Evolutionary conservation across 257 asterid species (phyloP).

Genomic region (Solanum paucissectum): DNA sequence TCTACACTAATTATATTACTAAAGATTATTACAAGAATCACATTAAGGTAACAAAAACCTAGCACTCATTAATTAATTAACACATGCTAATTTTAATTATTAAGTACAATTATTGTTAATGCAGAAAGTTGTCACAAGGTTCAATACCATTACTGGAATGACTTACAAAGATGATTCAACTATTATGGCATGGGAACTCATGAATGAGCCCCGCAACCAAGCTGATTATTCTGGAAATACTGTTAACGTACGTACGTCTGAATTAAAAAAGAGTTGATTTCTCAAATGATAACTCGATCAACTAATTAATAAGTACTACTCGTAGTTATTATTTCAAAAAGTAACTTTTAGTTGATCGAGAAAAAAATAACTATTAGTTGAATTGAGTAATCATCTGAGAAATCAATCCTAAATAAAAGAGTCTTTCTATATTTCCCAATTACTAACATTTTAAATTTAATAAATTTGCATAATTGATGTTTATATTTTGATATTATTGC

Average conservation of each 20-base stretch:
- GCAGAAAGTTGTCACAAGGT: constrained; percentile 34
- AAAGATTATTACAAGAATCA: constrained; percentile 32
- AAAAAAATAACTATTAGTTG: background rate
- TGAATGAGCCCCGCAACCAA: constrained; percentile 42
- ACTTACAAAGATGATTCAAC: constrained; percentile 26
- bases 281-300: background rate
- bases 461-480: background rate
- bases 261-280: background rate
- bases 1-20: constrained; percentile 25
- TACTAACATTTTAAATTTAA: background rate
- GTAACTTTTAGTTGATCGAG: background rate
- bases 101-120: background rate
- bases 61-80: background rate
- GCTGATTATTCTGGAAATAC: constrained; percentile 34
- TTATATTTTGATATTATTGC: background rate
- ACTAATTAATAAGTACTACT: background rate
- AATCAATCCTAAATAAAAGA: background rate
- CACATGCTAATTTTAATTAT: background rate
- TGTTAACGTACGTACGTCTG: constrained; percentile 23
- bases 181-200: constrained; percentile 25
- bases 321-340: background rate
- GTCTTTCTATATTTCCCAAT: background rate
- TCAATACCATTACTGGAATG: constrained; percentile 25
- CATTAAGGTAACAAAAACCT: constrained; percentile 16
- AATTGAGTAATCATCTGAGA: background rate